Base-by-base conservation (phyloP, 495 filamentous ascomycete genomes). In the Hypoxylon trugodes region DNA sequence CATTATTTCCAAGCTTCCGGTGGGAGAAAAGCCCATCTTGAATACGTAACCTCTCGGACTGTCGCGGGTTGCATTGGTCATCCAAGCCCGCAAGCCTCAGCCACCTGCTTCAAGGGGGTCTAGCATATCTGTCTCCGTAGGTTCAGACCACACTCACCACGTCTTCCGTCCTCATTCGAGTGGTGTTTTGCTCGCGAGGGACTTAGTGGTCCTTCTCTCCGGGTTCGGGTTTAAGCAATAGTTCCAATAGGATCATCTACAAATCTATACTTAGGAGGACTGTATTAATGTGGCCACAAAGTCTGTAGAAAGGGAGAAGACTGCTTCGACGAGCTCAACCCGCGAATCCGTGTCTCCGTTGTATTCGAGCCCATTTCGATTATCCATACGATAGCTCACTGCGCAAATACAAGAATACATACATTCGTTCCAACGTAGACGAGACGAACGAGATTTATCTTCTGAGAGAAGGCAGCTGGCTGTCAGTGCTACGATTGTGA, bases 61-160 rank as follows among this genome's bases (percentile, higher is more conserved):
- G 48, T 53, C 43, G 49, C 65, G 42, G 65, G 65, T 47, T 59
- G 60, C 45, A 68, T 68, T 68, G 65, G 65, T 65, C 59, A 68
- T 65, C 65, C 42, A 59, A 50, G 15, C 36, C 53, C 48, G 43
- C 51, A 46, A 55, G 26, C 43, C 35, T 15, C 41, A 47, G 30
- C 30, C 25, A 59, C 33, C 25, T 37, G 15, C 45, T 41, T 65
- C 43, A 24, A 12, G 5, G 21, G 47, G n/a, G n/a, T n/a, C n/a
- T n/a, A n/a, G n/a, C n/a, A n/a, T n/a, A n/a, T n/a, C 38, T 21
- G 9, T n/a, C 25, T 30, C 43, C 25, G 16, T 18, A 16, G 45
- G 15, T 21, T 32, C 37, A 28, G 21, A 54, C 33, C 16, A 50
- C 19, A 16, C 21, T 22, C 26, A 49, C 46, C 24, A 19, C 16